Percentiles rank a stretch among this genome's conserved stretches.
Conservation (phyloP, 202 grass and related monocot species). For the Carex sylvatica region DNA sequence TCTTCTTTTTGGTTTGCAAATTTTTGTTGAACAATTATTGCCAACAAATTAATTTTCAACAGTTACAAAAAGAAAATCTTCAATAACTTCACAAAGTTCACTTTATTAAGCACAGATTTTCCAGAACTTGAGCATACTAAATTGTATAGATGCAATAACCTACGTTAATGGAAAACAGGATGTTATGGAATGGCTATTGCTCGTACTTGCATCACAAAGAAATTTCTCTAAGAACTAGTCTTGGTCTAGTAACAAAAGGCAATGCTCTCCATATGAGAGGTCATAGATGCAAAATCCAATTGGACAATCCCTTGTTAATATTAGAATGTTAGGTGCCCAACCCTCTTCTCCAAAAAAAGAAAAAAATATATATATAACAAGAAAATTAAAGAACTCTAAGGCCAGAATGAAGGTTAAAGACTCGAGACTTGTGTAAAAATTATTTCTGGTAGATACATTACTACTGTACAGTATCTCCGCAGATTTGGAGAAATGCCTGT, state of each 20-base stretch:
- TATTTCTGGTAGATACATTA: neutral
- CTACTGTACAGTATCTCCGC: neutral
- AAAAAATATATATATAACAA: no score
- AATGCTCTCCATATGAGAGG: no score
- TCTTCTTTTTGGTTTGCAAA: neutral
- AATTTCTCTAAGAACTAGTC: no score
- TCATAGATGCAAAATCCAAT: no score
- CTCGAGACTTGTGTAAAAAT: neutral
- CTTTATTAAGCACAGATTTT: neutral
- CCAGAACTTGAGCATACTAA: neutral
- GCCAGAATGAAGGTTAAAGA: neutral
- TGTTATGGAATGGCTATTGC: neutral
- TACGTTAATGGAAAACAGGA: neutral
- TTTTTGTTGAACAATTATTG: neutral
- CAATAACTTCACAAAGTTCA: neutral
- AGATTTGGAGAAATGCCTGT: neutral
- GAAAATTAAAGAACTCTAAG: neutral
- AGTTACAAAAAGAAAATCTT: neutral
- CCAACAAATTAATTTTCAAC: neutral
- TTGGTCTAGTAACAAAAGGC: no score
- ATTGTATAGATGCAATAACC: neutral
- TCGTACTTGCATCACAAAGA: neutral
- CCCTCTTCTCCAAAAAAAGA: no score
- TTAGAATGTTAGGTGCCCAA: no score
- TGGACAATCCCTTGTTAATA: no score